A percentile compares a stretch with the other conserved stretches of the same genome.
Conservation (phyloP, 2,329 filamentous ascomycete species). For the Pezicula neosporulosa region DNA sequence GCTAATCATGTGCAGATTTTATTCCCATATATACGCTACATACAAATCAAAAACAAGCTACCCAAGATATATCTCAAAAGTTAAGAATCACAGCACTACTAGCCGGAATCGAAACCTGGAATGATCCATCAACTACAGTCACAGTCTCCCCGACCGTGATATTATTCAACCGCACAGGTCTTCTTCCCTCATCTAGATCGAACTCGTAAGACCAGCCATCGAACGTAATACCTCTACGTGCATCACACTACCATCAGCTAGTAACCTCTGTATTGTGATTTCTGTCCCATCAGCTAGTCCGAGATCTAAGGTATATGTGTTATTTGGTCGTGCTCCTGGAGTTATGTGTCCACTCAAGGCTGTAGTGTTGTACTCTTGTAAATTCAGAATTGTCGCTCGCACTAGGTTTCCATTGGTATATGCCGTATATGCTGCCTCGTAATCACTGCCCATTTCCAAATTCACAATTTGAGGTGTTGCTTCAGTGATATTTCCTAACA, state of each 20-base stretch:
- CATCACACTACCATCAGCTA: neutral
- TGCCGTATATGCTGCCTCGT: constrained; percentile 1
- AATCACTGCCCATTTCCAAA: neutral
- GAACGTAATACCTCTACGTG: neutral
- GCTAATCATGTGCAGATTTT: too few relatives aligned
- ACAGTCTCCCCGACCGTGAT: neutral
- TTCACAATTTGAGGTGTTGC: neutral
- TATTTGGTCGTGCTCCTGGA: neutral
- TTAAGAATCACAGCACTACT: constrained; percentile 1
- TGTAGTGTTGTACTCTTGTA: neutral
- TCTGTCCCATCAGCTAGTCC: neutral
- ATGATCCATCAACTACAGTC: neutral
- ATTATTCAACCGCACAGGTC: neutral
- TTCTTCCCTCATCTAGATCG: neutral
- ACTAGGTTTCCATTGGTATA: neutral
- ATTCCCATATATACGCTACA: too few relatives aligned
- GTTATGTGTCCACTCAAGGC: neutral
- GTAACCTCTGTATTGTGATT: neutral
- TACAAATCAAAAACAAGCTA: too few relatives aligned
- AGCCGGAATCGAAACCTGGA: neutral
- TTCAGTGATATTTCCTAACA: neutral
- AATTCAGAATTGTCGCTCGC: neutral
- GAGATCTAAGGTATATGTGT: neutral
- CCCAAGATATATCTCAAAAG: neutral
- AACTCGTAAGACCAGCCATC: neutral